Conservation (phyloP, 116 monocot species). For the Dioscorea cayenensis region DNA sequence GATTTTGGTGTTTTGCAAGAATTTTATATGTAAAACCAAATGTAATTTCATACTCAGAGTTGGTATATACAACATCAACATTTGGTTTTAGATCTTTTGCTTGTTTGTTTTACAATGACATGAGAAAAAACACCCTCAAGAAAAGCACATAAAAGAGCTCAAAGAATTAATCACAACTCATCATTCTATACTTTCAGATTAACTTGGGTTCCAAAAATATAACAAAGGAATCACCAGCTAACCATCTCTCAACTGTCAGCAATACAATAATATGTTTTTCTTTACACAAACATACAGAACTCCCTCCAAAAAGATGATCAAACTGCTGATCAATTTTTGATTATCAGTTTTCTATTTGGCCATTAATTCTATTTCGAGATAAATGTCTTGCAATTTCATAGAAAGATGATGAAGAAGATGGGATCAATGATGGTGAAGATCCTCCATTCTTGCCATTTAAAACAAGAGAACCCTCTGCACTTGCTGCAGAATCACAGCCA, state of each 20-base stretch:
- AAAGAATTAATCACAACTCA: not conserved
- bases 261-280: not conserved
- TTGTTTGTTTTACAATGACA: no score
- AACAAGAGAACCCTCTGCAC: not conserved
- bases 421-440: not conserved
- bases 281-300: not conserved
- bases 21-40: no score
- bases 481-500: not conserved
- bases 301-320: not conserved
- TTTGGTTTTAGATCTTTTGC: no score
- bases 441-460: not conserved
- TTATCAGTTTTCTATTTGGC: not conserved
- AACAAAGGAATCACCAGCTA: conserved; percentile 1
- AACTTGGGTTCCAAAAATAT: not conserved
- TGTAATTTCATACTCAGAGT: no score
- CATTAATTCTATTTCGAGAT: not conserved
- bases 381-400: not conserved
- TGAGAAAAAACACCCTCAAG: not conserved
- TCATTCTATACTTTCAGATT: not conserved
- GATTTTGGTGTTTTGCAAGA: no score
- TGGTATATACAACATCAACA: no score
- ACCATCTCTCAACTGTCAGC: not conserved
- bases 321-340: not conserved
- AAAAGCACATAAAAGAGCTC: not conserved
- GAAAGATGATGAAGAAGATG: conserved; percentile 7